Percentiles rank a stretch among this genome's conserved stretches.
Evolutionary conservation across 352 stramenopile species (phyloP).

Genomic region (Peronospora belbahrii): DNA sequence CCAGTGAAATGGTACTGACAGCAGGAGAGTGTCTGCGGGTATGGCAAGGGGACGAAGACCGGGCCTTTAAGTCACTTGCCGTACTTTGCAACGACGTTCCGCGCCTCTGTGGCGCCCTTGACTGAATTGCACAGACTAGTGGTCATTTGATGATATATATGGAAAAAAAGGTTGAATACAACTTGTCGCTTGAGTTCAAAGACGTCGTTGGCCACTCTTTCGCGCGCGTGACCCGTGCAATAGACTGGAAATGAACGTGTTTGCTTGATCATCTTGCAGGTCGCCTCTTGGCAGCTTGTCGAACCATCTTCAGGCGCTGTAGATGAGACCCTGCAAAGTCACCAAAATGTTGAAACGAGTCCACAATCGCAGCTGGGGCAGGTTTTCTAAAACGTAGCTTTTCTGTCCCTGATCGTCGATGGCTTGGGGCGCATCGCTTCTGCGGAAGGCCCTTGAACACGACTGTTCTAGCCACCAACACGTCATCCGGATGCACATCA

Average conservation of each 20-base stretch:
- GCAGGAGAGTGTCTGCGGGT: conserved; percentile 58
- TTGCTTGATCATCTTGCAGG: background rate
- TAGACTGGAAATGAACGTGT: conserved; percentile 3
- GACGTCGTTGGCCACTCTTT: background rate
- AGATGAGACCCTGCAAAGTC: conserved; percentile 43
- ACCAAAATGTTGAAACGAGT: conserved; percentile 60
- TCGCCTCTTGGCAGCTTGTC: conserved; percentile 17
- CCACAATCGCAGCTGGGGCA: conserved; percentile 10
- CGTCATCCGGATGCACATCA: conserved; percentile 47
- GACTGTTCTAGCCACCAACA: conserved; percentile 43
- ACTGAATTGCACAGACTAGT: conserved; percentile 9
- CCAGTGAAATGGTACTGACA: conserved; percentile 50
- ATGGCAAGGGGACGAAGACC: conserved; percentile 58
- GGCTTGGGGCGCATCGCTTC: conserved; percentile 14
- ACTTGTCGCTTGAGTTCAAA: conserved; percentile 2
- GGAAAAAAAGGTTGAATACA: conserved; percentile 10
- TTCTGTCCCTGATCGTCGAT: background rate
- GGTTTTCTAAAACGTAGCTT: conserved; percentile 5
- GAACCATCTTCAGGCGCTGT: conserved; percentile 34
- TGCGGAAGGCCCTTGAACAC: conserved; percentile 48
- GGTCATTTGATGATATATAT: conserved; percentile 17
- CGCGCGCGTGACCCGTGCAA: background rate
- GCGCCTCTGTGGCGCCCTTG: conserved; percentile 37
- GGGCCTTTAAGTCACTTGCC: conserved; percentile 63
- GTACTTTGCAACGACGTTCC: conserved; percentile 57